Evolutionary conservation across 192 early-diverging fungal genomes (phyloP).

Genomic region (Backusella tarrabulga): DNA sequence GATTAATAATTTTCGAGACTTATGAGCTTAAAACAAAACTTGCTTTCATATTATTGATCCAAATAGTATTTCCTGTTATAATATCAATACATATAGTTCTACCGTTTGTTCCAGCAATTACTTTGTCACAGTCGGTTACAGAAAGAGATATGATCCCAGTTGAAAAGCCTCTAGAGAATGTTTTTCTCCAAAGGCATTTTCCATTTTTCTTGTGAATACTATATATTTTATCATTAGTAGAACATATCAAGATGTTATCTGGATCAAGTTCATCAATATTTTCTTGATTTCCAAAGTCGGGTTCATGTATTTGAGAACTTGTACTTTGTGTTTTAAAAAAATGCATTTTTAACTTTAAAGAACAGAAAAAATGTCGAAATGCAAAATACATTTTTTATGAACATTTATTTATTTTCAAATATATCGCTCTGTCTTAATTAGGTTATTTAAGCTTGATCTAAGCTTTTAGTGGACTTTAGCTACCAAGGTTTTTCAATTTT

Average conservation of each 20-base stretch:
- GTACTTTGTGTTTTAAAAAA: background rate
- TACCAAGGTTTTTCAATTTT: no score
- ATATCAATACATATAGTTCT: conserved; percentile 15
- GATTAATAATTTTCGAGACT: background rate
- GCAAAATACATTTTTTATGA: background rate
- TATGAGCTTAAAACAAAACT: background rate
- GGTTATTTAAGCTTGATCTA: background rate
- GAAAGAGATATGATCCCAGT: conserved; percentile 8
- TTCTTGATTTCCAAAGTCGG: background rate
- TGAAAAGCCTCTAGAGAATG: background rate
- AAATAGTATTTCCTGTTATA: conserved; percentile 13
- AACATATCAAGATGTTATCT: conserved; percentile 16
- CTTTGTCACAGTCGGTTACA: conserved; percentile 15
- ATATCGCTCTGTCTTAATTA: background rate
- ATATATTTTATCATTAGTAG: conserved; percentile 22
- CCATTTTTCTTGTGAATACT: conserved; percentile 22
- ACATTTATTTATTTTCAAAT: background rate
- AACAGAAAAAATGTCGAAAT: background rate
- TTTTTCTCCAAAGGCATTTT: conserved; percentile 11
- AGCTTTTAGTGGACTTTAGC: background rate
- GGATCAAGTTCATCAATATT: background rate
- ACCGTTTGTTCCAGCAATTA: conserved; percentile 12
- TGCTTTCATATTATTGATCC: conserved; percentile 30
- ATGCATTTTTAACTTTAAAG: background rate
- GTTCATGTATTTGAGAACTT: background rate